These are phyloP conservation scores for Isatis tinctoria DNA, from an alignment of 345 rosid genomes.

Conservation along the genomic window DNA sequence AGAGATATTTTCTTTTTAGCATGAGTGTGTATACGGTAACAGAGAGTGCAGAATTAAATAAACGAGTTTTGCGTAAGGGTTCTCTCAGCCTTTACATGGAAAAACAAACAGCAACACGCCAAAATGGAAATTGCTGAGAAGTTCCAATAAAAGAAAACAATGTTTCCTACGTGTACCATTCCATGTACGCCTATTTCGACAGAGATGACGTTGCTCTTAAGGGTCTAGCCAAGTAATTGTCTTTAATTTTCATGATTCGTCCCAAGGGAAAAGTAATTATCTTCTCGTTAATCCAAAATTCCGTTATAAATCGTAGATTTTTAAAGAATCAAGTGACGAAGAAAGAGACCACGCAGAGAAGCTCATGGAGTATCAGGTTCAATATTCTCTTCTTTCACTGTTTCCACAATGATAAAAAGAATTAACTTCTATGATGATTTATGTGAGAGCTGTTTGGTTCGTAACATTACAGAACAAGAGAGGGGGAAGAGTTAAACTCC, in stretches of 20 bases:
- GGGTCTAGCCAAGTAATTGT: conserved; percentile 77
- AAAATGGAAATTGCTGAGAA: conserved; percentile 1
- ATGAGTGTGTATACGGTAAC: conserved; percentile 9
- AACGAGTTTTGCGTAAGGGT: background rate
- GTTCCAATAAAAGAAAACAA: conserved; percentile 8
- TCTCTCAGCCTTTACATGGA: conserved; percentile 10
- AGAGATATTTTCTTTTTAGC: conserved; percentile 2
- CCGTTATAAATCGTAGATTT: too few species aligned
- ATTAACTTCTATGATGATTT: too few species aligned
- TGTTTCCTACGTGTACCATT: conserved; percentile 71
- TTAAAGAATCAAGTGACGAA: conserved; percentile 88
- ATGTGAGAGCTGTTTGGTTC: too few species aligned
- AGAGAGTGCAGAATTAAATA: background rate
- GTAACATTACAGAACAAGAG: conserved; percentile 43
- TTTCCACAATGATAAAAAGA: too few species aligned
- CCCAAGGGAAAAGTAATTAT: too few species aligned
- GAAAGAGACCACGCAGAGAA: conserved; percentile 86
- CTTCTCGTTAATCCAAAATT: too few species aligned
- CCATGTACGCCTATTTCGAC: conserved; percentile 79
- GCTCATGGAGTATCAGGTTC: conserved; percentile 78
- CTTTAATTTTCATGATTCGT: too few species aligned
- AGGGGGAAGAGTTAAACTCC: conserved; percentile 76
- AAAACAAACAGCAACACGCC: conserved; percentile 20
- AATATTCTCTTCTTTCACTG: too few species aligned
- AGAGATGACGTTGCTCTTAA: conserved; percentile 70